Percentiles rank a stretch among this genome's conserved stretches.
These are phyloP conservation scores for Fusarium tupiense DNA, from an alignment of 2,329 filamentous ascomycete genomes.

Conservation along the genomic window DNA sequence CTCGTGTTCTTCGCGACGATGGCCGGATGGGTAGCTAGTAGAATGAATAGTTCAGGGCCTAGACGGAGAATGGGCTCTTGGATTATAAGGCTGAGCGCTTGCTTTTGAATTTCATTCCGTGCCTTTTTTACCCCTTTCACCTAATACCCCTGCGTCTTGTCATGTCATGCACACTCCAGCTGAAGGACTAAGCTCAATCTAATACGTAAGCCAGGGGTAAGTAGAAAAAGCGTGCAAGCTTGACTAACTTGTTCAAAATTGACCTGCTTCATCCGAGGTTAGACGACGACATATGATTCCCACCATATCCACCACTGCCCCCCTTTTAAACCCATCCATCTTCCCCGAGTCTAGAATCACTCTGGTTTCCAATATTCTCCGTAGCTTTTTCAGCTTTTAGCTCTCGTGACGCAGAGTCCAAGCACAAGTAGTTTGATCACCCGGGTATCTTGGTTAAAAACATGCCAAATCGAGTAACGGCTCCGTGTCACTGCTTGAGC, in stretches of 20 bases:
- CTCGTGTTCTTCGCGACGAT: background rate
- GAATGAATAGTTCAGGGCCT: background rate
- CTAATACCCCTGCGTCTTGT: background rate
- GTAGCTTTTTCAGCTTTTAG: background rate
- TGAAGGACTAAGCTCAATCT: conserved; percentile 4
- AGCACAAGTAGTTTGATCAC: background rate
- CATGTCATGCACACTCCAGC: background rate
- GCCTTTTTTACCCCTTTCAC: background rate
- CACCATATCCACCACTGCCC: background rate
- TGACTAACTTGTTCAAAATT: background rate
- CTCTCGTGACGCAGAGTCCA: background rate
- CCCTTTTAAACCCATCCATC: background rate
- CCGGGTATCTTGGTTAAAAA: background rate
- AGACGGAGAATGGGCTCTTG: background rate
- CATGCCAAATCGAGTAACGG: conserved; percentile 9
- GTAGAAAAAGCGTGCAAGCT: background rate
- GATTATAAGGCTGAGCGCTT: conserved; percentile 5
- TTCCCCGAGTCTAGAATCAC: background rate
- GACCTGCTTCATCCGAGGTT: conserved; percentile 3
- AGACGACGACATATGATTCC: background rate
- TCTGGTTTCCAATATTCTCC: background rate
- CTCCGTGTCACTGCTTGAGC: background rate
- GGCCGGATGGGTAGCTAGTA: background rate
- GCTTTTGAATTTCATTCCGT: background rate
- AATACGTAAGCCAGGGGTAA: background rate